Evolutionary conservation across 192 early-diverging fungal species (phyloP), one percentile per base, ranked within the genome.

Genomic region (Haplosporangium gracile): DNA sequence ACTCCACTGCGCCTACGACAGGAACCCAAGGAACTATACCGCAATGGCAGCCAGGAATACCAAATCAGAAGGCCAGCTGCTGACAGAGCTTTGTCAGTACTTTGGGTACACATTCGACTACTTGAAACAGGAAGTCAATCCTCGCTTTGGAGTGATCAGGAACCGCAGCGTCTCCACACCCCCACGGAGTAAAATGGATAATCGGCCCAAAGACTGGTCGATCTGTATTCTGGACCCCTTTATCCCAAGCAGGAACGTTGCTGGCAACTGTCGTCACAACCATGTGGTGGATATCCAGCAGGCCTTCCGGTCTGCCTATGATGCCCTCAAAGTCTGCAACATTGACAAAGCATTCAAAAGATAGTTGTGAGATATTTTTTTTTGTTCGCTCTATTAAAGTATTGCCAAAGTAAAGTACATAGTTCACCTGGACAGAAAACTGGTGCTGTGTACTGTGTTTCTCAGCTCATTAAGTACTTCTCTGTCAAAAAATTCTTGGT

Each of bases 171-270:
- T 32, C 20, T 13, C 26, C 4, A 40, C 36, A 68, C 29, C 42
- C 4, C 32, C 13, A 15, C 26, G 29, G 15, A 15, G 5, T 13
- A 26, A 43, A 0, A 26, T 10, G 29, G 16, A 47, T 34, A 65
- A 3, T 13, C 74, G 63, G 26, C 55, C 39, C 4, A 45, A 57
- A 8, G 24, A 16, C 13, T 32, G 39, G n/a, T 16, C 29, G 13
- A 16, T 63, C 1, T 45, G 75, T 32, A 55, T 77, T 22, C 40
- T 77, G 57, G 75, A 77, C 16, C 75, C 75, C 4, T 77, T 77
- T 49, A 7, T 77, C 5, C 20, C 40, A 0, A 47, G 4, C n/a
- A 38, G 75, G 36, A 77, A 77, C 38, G 75, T 77, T n/a, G 60
- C 75, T 18, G 34, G 63, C 75, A 77, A 65, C 29, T 65, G 60